These are phyloP conservation scores for Leccinum variicolor DNA, from an alignment of 768 basidiomycete species.

Conservation along the genomic window DNA sequence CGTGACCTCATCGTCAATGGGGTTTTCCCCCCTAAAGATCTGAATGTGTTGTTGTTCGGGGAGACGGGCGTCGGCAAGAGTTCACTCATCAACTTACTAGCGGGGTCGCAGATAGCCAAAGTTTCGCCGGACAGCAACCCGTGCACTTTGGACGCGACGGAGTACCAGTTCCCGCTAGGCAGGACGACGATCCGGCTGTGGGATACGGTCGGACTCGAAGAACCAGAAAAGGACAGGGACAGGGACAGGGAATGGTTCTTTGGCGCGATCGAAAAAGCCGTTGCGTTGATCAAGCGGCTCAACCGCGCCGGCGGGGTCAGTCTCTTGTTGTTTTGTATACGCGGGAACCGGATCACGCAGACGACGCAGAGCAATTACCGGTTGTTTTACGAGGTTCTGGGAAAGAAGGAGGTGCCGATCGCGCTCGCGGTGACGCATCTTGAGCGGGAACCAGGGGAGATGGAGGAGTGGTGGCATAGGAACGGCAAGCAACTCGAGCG, in stretches of 20 bases:
- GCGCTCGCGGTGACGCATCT: conserved; percentile 39
- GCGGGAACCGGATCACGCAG: conserved; percentile 34
- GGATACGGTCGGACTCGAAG: conserved; percentile 34
- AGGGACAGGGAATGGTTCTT: conserved; percentile 13
- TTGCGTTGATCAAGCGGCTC: conserved; percentile 33
- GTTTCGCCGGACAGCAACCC: conserved; percentile 25
- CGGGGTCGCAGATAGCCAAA: conserved; percentile 23
- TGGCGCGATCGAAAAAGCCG: conserved; percentile 29
- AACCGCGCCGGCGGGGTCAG: conserved; percentile 32
- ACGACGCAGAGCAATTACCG: conserved; percentile 25
- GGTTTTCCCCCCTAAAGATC: conserved; percentile 10
- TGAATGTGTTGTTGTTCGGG: conserved; percentile 39
- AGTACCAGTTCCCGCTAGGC: conserved; percentile 28
- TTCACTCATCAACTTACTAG: conserved; percentile 30
- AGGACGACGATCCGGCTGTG: conserved; percentile 24
- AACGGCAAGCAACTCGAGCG: conserved; percentile 20
- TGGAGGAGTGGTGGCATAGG: conserved; percentile 34
- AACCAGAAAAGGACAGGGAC: conserved; percentile 19
- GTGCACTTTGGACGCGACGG: conserved; percentile 31
- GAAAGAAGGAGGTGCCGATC: conserved; percentile 35
- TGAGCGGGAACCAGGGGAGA: conserved; percentile 27
- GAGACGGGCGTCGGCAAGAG: conserved; percentile 36
- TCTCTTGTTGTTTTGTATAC: conserved; percentile 40
- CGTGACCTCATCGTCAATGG: not conserved
- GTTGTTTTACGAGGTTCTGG: conserved; percentile 25